Evolutionary conservation across 2,329 filamentous ascomycete genomes (phyloP).

Genomic region (Claviceps fusiformis): DNA sequence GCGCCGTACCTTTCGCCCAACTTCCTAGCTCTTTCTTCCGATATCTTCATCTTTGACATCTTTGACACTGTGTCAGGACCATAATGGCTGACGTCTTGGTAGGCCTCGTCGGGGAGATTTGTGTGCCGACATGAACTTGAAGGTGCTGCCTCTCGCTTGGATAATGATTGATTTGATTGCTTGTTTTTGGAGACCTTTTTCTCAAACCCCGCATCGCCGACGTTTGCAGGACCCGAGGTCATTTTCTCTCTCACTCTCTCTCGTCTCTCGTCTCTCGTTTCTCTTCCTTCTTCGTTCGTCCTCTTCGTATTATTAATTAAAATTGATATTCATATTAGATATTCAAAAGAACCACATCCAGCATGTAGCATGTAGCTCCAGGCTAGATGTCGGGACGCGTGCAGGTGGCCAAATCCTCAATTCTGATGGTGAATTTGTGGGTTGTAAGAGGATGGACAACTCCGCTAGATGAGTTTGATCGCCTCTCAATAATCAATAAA

Average conservation of each 20-base stretch:
- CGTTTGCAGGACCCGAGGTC: constrained; percentile 14
- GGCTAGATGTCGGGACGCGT: background rate
- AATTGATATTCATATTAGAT: background rate
- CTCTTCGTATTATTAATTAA: background rate
- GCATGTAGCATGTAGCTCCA: background rate
- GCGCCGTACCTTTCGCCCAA: constrained; percentile 42
- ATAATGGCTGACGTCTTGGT: constrained; percentile 14
- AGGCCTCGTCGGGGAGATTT: constrained; percentile 11
- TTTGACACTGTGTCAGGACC: constrained; percentile 18
- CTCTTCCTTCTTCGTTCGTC: background rate
- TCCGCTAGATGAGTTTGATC: background rate
- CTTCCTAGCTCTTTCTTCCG: constrained; percentile 43
- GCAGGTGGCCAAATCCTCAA: background rate
- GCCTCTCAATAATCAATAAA: background rate
- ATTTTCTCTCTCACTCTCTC: background rate
- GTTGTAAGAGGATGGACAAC: background rate
- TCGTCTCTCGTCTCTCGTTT: background rate
- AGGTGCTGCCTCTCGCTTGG: constrained; percentile 22
- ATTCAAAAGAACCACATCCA: background rate
- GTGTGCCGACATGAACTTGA: constrained; percentile 5
- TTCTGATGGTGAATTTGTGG: background rate
- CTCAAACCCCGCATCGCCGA: constrained; percentile 33
- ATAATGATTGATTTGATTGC: constrained; percentile 29
- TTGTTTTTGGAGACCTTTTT: constrained; percentile 36
- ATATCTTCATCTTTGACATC: constrained; percentile 35